Conservation (phyloP, 2,329 filamentous ascomycete species). For the Sporothrix protearum region DNA sequence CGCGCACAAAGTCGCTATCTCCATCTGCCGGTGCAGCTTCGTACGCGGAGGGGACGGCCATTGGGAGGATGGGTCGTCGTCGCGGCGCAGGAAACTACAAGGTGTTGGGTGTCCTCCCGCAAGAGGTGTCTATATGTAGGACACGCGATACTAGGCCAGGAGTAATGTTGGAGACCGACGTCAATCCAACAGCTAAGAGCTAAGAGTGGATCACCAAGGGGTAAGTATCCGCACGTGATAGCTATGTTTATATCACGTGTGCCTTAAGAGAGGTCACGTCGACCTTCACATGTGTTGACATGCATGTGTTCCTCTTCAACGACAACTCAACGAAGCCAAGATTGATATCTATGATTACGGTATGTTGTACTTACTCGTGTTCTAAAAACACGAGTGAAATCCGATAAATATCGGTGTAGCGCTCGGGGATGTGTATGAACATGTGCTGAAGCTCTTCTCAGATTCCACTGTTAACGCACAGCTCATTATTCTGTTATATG, state of each 20-base stretch:
- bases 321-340: neutral
- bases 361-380: no score
- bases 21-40: slow-evolving; percentile 14
- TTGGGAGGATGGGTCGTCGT: neutral
- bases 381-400: no score
- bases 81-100: neutral
- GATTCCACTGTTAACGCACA: neutral
- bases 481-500: neutral
- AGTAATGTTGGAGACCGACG: slow-evolving; percentile 11
- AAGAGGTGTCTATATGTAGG: slow-evolving; percentile 15
- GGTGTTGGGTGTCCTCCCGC: slow-evolving; percentile 2
- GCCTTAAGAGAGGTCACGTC: neutral
- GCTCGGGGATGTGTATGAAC: no score
- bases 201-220: slow-evolving; percentile 3
- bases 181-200: slow-evolving; percentile 4
- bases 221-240: slow-evolving; percentile 10
- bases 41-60: slow-evolving; percentile 20
- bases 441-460: neutral
- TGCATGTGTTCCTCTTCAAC: neutral
- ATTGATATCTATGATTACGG: no score
- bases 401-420: no score
- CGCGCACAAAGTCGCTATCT: slow-evolving; percentile 50
- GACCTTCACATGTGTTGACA: neutral
- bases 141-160: slow-evolving; percentile 11
- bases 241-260: neutral